These are phyloP conservation scores for Auxenochlorella protothecoides DNA, from an alignment of 139 green algal genomes.

Conservation along the genomic window DNA sequence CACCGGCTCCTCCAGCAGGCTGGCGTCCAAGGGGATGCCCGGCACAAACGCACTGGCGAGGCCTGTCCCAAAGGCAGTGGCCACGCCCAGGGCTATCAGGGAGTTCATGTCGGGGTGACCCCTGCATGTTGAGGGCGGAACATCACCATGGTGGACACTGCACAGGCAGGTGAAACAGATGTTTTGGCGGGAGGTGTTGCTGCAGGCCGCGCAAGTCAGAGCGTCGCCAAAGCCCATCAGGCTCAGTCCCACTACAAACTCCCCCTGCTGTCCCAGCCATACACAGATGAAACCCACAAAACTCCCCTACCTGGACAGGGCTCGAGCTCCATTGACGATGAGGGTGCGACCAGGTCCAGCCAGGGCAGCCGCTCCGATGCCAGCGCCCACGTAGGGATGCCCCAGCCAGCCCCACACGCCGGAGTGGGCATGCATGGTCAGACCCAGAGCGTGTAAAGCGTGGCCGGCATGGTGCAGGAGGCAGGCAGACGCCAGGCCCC, in stretches of 20 bases:
- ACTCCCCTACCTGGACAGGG: slow-evolving; percentile 19
- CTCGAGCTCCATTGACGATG: slow-evolving; percentile 53
- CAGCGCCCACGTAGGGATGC: slow-evolving; percentile 42
- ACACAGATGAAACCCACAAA: too few species aligned
- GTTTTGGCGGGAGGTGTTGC: too few species aligned
- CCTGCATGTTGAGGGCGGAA: slow-evolving; percentile 7
- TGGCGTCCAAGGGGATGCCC: slow-evolving; percentile 44
- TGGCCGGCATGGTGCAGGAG: slow-evolving; percentile 77
- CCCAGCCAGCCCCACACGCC: slow-evolving; percentile 24
- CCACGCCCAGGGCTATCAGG: slow-evolving; percentile 68
- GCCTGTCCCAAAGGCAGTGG: slow-evolving; percentile 53
- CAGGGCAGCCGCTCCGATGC: slow-evolving; percentile 63
- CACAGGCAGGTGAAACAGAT: too few species aligned
- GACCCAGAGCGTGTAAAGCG: slow-evolving; percentile 41
- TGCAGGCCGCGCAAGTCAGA: not conserved
- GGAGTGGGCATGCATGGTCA: slow-evolving; percentile 31
- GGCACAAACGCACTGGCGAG: slow-evolving; percentile 26
- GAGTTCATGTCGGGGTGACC: slow-evolving; percentile 87
- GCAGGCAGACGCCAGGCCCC: slow-evolving; percentile 65
- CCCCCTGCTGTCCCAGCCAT: too few species aligned
- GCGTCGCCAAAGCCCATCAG: not conserved
- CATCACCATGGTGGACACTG: not conserved
- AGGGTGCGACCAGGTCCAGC: slow-evolving; percentile 64
- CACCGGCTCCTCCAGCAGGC: slow-evolving; percentile 84
- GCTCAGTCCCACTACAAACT: too few species aligned